These are phyloP conservation scores for Leptographium lundbergii DNA, from an alignment of 2,329 filamentous ascomycete species.

Conservation along the genomic window DNA sequence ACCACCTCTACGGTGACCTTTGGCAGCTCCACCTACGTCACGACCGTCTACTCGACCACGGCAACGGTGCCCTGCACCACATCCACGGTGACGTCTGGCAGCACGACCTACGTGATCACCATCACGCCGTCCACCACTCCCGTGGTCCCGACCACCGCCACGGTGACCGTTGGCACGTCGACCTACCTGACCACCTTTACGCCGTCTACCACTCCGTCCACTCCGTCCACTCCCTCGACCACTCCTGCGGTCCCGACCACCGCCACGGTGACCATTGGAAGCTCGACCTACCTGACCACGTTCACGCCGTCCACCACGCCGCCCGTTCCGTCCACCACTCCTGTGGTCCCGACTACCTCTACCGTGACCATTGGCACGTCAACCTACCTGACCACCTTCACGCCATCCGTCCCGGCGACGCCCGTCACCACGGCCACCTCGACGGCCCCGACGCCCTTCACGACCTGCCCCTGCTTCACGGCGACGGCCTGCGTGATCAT, in stretches of 20 bases:
- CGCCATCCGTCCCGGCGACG: not conserved
- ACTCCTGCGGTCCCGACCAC: not conserved
- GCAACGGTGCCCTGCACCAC: not conserved
- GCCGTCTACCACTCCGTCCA: not conserved
- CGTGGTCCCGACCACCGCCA: not conserved
- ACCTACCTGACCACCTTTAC: not conserved
- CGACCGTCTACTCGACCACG: not conserved
- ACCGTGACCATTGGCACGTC: not conserved
- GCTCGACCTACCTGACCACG: not conserved
- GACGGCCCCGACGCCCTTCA: not conserved
- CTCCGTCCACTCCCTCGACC: not conserved
- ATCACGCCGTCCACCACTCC: not conserved
- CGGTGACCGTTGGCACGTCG: not conserved
- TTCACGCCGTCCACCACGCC: not conserved
- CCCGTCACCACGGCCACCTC: not conserved
- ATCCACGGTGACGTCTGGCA: not conserved
- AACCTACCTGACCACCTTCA: not conserved
- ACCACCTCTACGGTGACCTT: not conserved
- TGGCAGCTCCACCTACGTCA: not conserved
- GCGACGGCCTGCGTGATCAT: slow-evolving; percentile 9
- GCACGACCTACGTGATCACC: not conserved
- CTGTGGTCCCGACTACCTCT: not conserved
- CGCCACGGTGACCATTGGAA: not conserved
- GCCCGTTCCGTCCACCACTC: not conserved
- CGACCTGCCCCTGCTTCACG: slow-evolving; percentile 6